phyloP scores from a whole-genome alignment of 345 rosid genomes.

The Raphanus sativus region DNA sequence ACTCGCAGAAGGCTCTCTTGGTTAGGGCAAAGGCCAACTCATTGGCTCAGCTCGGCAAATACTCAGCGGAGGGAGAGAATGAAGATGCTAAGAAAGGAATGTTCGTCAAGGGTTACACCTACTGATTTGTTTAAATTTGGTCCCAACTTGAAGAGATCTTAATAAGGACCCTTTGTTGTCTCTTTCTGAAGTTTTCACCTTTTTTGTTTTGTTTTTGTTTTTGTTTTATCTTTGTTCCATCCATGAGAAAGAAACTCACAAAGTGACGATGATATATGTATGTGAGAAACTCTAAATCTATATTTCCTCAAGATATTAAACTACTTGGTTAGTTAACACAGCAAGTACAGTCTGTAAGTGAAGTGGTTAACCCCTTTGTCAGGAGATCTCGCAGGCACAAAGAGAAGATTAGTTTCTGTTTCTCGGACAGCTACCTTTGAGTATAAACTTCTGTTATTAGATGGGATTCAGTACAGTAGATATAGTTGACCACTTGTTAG shows the following conservation, averaged over 20 bases:
- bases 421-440: neutral
- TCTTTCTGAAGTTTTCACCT: neutral
- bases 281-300: constrained; percentile 7
- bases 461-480: constrained; percentile 10
- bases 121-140: constrained; percentile 44
- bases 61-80: constrained; percentile 77
- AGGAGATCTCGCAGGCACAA: constrained; percentile 31
- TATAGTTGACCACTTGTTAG: neutral
- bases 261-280: constrained; percentile 6
- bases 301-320: neutral
- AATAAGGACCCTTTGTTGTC: constrained; percentile 31
- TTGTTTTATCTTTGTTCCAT: neutral
- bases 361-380: neutral
- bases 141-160: constrained; percentile 21
- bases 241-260: constrained; percentile 2
- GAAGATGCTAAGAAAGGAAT: constrained; percentile 96
- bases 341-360: neutral
- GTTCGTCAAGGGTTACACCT: constrained; percentile 97
- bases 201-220: neutral
- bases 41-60: constrained; percentile 89
- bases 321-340: neutral
- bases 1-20: constrained; percentile 82
- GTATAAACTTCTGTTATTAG: neutral
- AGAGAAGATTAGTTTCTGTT: constrained; percentile 2
- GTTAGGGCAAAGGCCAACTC: constrained; percentile 97